phyloP scores from a whole-genome alignment of 2,329 filamentous ascomycete genomes.

The Pseudogymnoascus pannorum region DNA sequence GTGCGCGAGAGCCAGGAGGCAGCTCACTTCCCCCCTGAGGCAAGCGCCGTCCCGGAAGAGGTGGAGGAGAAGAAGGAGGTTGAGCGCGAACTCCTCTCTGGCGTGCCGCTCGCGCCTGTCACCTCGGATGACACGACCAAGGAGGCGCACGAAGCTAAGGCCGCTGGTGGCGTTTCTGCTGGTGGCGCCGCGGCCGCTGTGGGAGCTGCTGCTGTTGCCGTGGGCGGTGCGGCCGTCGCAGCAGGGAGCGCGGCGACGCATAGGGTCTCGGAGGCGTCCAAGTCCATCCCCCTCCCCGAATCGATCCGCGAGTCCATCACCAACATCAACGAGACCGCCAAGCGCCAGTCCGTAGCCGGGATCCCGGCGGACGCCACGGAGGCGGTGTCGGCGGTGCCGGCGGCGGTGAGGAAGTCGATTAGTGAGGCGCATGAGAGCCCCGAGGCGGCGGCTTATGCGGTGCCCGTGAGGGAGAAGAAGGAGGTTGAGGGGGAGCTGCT shows the following conservation, averaged over 20 bases:
- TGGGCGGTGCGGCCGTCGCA: conserved; percentile 37
- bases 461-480: conserved; percentile 68
- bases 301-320: conserved; percentile 46
- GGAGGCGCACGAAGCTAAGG: conserved; percentile 29
- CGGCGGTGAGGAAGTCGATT: conserved; percentile 51
- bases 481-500: conserved; percentile 67
- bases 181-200: conserved; percentile 38
- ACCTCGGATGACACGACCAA: conserved; percentile 50
- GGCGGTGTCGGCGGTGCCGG: too few species aligned
- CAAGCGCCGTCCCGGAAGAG: conserved; percentile 56
- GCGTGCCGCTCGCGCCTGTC: conserved; percentile 53
- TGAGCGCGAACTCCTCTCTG: conserved; percentile 62
- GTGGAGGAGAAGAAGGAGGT: conserved; percentile 65
- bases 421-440: conserved; percentile 52
- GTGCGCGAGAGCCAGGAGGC: conserved; percentile 67
- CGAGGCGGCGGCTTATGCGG: conserved; percentile 63
- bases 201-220: conserved; percentile 36
- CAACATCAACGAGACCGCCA: conserved; percentile 37
- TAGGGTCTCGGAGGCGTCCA: conserved; percentile 27
- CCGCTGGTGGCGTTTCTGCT: too few species aligned
- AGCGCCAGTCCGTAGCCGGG: conserved; percentile 30
- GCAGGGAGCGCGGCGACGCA: conserved; percentile 29
- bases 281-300: conserved; percentile 42
- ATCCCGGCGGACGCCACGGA: conserved; percentile 35
- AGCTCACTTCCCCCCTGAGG: conserved; percentile 58